Percentiles rank a stretch among this genome's conserved stretches.
phyloP scores from a whole-genome alignment of 257 asterid species.

The Striga asiatica region DNA sequence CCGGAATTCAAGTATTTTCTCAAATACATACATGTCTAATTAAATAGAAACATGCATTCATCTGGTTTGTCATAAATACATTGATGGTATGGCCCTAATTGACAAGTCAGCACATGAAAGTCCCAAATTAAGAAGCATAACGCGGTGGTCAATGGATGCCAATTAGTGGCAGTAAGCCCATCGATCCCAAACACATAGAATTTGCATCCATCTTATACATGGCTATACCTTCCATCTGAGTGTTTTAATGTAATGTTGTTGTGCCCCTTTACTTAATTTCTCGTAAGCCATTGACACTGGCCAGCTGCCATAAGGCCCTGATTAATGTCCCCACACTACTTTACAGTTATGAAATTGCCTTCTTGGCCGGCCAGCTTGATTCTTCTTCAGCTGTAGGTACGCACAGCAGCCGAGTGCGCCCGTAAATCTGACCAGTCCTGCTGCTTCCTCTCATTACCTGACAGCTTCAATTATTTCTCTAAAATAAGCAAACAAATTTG shows the following conservation, averaged over 20 bases:
- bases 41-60: too few relatives aligned
- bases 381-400: slow-evolving; percentile 49
- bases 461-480: slow-evolving; percentile 2
- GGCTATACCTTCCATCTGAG: slow-evolving; percentile 74
- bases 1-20: too few relatives aligned
- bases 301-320: slow-evolving; percentile 60
- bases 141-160: too few relatives aligned
- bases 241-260: slow-evolving; percentile 46
- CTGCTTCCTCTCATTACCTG: slow-evolving; percentile 79
- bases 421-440: slow-evolving; percentile 91
- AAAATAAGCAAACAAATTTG: slow-evolving; percentile 7
- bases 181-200: too few relatives aligned
- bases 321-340: slow-evolving; percentile 82
- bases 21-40: too few relatives aligned
- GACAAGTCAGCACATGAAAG: too few relatives aligned
- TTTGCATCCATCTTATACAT: slow-evolving; percentile 95
- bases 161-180: too few relatives aligned
- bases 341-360: slow-evolving; percentile 65
- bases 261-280: slow-evolving; percentile 49
- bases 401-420: slow-evolving; percentile 81
- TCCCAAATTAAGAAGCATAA: too few relatives aligned
- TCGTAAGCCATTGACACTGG: slow-evolving; percentile 49
- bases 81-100: too few relatives aligned
- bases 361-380: slow-evolving; percentile 29
- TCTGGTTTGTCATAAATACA: too few relatives aligned